Evolutionary conservation across 2,329 filamentous ascomycete species (phyloP), one percentile per base, ranked within the genome.

Genomic region (Cladosporium oxysporum): DNA sequence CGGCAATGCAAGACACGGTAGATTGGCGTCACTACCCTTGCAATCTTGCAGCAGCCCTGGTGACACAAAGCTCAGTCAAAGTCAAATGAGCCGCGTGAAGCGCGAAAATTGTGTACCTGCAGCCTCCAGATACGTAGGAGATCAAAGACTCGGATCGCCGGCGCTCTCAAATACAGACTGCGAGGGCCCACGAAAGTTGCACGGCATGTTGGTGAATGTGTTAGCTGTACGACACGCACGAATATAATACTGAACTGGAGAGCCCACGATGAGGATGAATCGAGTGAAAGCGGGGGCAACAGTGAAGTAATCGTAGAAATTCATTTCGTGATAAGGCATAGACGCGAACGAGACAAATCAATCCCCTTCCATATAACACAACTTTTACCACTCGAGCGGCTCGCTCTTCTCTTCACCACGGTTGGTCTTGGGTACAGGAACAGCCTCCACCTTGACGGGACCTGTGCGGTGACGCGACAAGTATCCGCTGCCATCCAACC

Each of bases 401-500:
- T 97, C 93, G 70, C 84, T 89, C 77, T 93, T 88, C 73, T 89
- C 87, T 79, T 96, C 90, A 0, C 93, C 93, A 18, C 92, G 83
- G 81, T 97, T 97, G 68, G 93, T 97, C 82, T 89, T 94, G 47
- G 93, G 92, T 49, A 97, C 89, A 5, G 91, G 88, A 12, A 82
- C 85, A 12, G 88, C 87, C 73, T 87, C 82, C 23, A 90, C 81
- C 82, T 86, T 88, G 11, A 88, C 86, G 1, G 87, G 84, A 4
- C 85, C 85, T 68, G 77, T 79, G 64, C 83, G 76, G 69, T 83
- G 82, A 65, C 83, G 80, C 69, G 83, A 84, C 66, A 98, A 84
- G 77, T 96, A 98, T 0, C 88, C 91, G 50, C 85, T 88, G 37
- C 94, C 95, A 75, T 97, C 92, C 70, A 98, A 81, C 94, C 94